Base-by-base conservation (phyloP, 2,329 filamentous ascomycete species). In the Diplodia scrobiculata region DNA sequence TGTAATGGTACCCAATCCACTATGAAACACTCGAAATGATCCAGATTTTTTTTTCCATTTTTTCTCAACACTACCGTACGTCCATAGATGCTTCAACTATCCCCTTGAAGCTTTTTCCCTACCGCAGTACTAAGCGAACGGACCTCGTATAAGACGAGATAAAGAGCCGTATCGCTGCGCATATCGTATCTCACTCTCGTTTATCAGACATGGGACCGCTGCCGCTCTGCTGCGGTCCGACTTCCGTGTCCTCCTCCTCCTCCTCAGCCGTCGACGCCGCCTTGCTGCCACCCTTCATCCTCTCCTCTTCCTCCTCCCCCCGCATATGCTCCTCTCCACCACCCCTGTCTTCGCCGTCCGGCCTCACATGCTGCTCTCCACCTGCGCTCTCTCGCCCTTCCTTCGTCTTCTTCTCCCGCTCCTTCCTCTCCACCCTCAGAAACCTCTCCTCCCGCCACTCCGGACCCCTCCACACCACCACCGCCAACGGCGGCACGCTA, bases 161-260 rank as follows among this genome's bases (percentile, higher is more conserved):
- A 45, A 45, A 45, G 9, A 17, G 7, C 81, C 82, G 87, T 59
- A 93, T 90, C 0, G 81, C 25, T 21, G 5, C 48, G 17, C 17
- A 3, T 3, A 45, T n/a, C 41, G 13, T 9, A 45, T 27, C 10
- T 25, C 13, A 51, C 19, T 51, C 21, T 17, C 14, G 2, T 51
- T 27, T 17, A 13, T 51, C 48, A 51, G 19, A 1, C 48, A 27
- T 4, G 11, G 10, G 9, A 27, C 19, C 47, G 21, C 48, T 14
- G 3, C 48, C 48, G 13, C 1, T 51, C 48, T 27, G 48, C 48
- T 27, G 48, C 48, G 19, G 19, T 7, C 48, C 19, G 7, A 32
- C 27, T 13, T 41, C 34, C 3, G 3, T n/a, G 1, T 21, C 11
- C 54, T 29, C 36, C 19, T 21, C 11, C 54, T 29, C 36, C 19